Base-by-base conservation (phyloP, 441 rosid genomes). In the Populus hybrid region DNA sequence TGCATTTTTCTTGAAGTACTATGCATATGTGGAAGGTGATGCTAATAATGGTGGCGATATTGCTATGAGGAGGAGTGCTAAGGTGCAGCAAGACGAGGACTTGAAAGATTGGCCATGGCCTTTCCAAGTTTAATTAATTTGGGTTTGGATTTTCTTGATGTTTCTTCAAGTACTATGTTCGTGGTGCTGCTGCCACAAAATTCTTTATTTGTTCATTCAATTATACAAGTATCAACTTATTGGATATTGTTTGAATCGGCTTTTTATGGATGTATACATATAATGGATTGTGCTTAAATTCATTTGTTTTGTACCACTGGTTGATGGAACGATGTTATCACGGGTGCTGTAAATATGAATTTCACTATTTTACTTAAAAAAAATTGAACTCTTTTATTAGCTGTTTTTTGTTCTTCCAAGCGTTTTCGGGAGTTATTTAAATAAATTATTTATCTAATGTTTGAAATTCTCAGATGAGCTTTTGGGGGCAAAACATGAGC, bases 101-200 rank as follows among this genome's bases (percentile, higher is more conserved):
- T 79, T 92, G 84, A 90, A 89, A 75, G 93, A 92, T 75, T 93
- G 95, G 94, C 97, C 97, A 20, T 91, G 93, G 88, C 98, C 94
- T 40, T 90, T 92, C 84, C 99, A 93, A 86, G 90, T 93, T 64
- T 90, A 81, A 81, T 21, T 26, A 6, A 42, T 3, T 12, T 50
- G 70, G 59, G 16, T 54, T n/a, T 50, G 21, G 40, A 38, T 42
- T 63, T 14, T 18, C 12, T 61, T 14, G 66, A 61, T 0, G 66
- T 61, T 61, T 40, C 14, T 40, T 40, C 50, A 11, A 40, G 50
- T 3, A 40, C 5, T 40, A 40, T 40, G 50, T 10, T 63, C 20
- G 66, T 63, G 66, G 28, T 63, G 66, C 28, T 63, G 26, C 66
- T 21, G 66, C 66, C 66, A 23, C 28, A 1, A 21, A 4, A 21